These are phyloP conservation scores for Fraxinus platypoda DNA, from an alignment of 305 asterid species.

Conservation along the genomic window DNA sequence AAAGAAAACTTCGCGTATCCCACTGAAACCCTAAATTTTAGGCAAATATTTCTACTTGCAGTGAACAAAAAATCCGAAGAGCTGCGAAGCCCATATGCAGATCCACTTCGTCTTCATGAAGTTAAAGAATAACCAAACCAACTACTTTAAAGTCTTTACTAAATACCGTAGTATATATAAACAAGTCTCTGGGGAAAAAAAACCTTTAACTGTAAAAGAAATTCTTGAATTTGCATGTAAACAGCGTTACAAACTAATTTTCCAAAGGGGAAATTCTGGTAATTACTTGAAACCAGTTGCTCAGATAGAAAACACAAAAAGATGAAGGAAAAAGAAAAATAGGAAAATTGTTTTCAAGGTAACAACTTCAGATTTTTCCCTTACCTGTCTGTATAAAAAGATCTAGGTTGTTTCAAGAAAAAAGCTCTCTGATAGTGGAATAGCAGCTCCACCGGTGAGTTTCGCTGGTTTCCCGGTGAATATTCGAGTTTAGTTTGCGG, in stretches of 20 bases:
- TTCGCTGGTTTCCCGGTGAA: slow-evolving; percentile 23
- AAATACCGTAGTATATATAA: background rate
- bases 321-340: background rate
- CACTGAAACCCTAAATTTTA: slow-evolving; percentile 35
- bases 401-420: background rate
- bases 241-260: slow-evolving; percentile 1
- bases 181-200: background rate
- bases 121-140: background rate
- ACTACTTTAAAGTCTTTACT: background rate
- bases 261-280: background rate
- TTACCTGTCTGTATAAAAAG: background rate
- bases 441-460: background rate
- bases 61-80: slow-evolving; percentile 19
- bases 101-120: slow-evolving; percentile 10
- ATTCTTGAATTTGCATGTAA: slow-evolving; percentile 26
- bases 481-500: slow-evolving; percentile 19
- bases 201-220: background rate
- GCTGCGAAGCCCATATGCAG: background rate
- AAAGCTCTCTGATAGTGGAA: slow-evolving; percentile 1
- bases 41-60: background rate
- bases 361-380: background rate
- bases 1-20: slow-evolving; percentile 13
- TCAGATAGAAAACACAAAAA: background rate
- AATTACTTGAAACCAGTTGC: background rate
- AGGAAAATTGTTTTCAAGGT: background rate